Evolutionary conservation across 2,329 filamentous ascomycete genomes (phyloP), one percentile per base, ranked within the genome.

Genomic region (Fusarium sp.): DNA sequence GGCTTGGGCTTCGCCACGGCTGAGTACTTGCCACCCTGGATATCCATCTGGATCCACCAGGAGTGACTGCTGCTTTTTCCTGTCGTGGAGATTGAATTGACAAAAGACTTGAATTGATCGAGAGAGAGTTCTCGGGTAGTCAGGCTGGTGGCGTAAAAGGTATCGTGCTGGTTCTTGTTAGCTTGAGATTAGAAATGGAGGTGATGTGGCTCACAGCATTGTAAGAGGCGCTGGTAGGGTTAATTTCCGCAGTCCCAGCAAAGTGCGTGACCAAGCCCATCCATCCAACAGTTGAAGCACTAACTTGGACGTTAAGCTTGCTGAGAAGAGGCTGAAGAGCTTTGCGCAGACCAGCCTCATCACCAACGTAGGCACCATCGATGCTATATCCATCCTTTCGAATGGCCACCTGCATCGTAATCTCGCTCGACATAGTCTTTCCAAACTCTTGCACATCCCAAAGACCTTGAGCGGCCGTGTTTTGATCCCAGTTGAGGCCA

Each of bases 1-100:
- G 72, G 64, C 11, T 79, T 65, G 6, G 81, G 69, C 40, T 79
- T 76, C 1, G 82, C 75, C 20, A 85, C 76, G 60, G 80, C 83
- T 1, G 83, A 83, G 74, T 83, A 80, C 33, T 74, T 67, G 35
- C 81, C 81, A 8, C 80, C 81, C 14, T 78, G 75, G n/a, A 82
- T 69, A 66, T 81, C 80, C 73, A 82, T 79, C n/a, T 76, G 74
- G 6, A 79, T 62, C 71, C 73, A 77, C 77, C 77, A 76, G 0
- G 70, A 75, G 66, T 75, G 72, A 42, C 72, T 75, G 56, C 51
- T 74, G 60, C 53, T 70, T 1, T 55, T n/a, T 7, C 71, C 76
- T 0, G 71, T 73, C 16, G 71, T 77, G 24, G 70, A 73, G 20
- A 72, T 29, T 59, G 76, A 80, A 64, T 77, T 33, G 20, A 78